phyloP scores from a whole-genome alignment of 2,329 filamentous ascomycete species.

The Fusarium sp. region DNA sequence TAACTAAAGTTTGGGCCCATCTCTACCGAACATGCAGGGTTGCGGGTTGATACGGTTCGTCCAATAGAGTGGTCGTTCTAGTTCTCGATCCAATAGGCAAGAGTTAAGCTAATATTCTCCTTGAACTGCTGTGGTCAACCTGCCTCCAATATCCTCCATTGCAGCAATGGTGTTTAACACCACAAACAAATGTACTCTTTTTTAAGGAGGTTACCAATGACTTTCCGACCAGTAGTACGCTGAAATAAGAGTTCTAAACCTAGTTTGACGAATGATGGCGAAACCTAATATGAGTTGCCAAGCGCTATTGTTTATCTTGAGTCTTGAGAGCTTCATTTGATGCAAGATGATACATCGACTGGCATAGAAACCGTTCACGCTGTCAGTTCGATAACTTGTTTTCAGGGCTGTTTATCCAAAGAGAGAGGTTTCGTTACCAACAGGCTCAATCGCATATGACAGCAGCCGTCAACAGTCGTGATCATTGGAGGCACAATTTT shows the following conservation, averaged over 20 bases:
- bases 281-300: neutral
- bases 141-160: neutral
- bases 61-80: conserved; percentile 23
- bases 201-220: neutral
- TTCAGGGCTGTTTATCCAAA: neutral
- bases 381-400: neutral
- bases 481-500: neutral
- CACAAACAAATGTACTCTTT: neutral
- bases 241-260: neutral
- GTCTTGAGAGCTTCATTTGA: neutral
- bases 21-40: conserved; percentile 15
- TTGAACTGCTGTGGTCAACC: neutral
- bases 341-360: neutral
- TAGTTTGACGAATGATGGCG: neutral
- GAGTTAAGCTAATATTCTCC: neutral
- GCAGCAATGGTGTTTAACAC: neutral
- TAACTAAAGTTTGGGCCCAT: conserved; percentile 1
- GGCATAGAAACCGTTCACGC: neutral
- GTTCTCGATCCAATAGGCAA: neutral
- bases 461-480: neutral
- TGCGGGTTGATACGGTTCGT: conserved; percentile 8
- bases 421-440: neutral
- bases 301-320: neutral
- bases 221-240: neutral
- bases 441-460: neutral